Base-by-base conservation (phyloP, 2,329 filamentous ascomycete species). In the Alternaria tenuissima region DNA sequence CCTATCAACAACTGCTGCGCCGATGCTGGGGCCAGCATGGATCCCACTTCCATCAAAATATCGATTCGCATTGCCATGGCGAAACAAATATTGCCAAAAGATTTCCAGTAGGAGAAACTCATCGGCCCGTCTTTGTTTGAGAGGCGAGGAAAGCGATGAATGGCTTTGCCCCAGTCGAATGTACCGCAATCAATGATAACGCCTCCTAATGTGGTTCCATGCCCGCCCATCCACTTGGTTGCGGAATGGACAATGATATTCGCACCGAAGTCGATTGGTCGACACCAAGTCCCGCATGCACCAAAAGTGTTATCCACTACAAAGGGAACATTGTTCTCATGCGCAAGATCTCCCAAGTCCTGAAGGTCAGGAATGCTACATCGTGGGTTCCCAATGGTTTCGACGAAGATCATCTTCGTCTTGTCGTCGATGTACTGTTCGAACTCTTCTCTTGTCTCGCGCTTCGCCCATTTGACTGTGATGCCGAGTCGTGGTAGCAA, bases 401-500 rank as follows among this genome's bases (percentile, higher is more conserved):
- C 68, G 22, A 68, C 52, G 44, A 66, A 72, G 7, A 69, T 63
- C 11, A 64, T 62, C 4, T 64, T 55, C 5, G 69, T 71, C 11
- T 70, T 71, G 1, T 64, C 61, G 44, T 72, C 67, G 36, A 72
- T 66, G 14, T 62, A 53, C 20, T 51, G 38, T 8, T 49, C 49
- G 41, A 70, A 47, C 11, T 66, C 22, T 61, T 56, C n/a, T 58
- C 20, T 14, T 66, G 72, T 53, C 59, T 34, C 60, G 68, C 62
- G 61, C 75, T 64, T 73, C 73, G 65, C 80, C 72, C 66, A 76
- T 78, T 69, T 80, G 79, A 79, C 30, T 68, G 44, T 47, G n/a
- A 47, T 47, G 24, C 44, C 44, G 26, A 47, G 44, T 7, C 44
- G 44, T n/a, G 44, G 44, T 7, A 47, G n/a, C n/a, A 47, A 47